Percentiles rank a stretch among this genome's conserved stretches.
Conservation (phyloP, 2,329 filamentous ascomycete species). For the Paecilomyces variotii region DNA sequence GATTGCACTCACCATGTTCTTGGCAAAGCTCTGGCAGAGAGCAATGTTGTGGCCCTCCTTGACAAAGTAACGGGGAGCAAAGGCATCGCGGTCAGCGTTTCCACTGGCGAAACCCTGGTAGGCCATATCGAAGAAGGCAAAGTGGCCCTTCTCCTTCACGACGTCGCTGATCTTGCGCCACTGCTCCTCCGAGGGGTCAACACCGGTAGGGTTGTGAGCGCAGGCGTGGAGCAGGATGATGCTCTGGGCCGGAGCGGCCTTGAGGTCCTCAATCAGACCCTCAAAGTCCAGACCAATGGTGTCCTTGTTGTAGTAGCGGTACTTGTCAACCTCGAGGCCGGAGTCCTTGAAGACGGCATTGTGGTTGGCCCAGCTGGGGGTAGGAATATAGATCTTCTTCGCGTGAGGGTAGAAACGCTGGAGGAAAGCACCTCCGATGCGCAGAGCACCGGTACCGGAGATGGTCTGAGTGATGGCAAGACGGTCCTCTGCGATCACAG, state of each 20-base stretch:
- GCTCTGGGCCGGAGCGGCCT: constrained; percentile 76
- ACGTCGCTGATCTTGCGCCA: constrained; percentile 85
- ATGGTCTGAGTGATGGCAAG: constrained; percentile 95
- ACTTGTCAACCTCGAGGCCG: constrained; percentile 84
- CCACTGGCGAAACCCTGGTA: constrained; percentile 98
- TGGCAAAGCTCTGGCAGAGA: constrained; percentile 90
- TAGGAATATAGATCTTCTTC: constrained; percentile 96
- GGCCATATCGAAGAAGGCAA: constrained; percentile 98
- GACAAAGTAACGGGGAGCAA: constrained; percentile 87
- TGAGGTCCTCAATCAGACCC: constrained; percentile 83
- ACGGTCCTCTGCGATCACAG: constrained; percentile 64
- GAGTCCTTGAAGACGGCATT: constrained; percentile 91
- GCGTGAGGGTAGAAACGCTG: constrained; percentile 80
- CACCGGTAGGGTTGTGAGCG: constrained; percentile 94
- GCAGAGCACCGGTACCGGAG: constrained; percentile 91
- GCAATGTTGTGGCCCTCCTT: constrained; percentile 82
- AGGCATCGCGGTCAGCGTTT: constrained; percentile 86
- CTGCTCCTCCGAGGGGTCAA: constrained; percentile 86
- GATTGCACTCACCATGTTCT: constrained; percentile 75
- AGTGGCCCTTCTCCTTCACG: constrained; percentile 80
- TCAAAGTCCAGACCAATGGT: constrained; percentile 98
- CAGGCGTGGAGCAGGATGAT: constrained; percentile 93
- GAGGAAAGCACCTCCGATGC: constrained; percentile 91
- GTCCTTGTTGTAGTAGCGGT: constrained; percentile 98
- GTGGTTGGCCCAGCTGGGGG: constrained; percentile 97